These are phyloP conservation scores for Amphibolis antarctica DNA, from an alignment of 106 monocot genomes.

Conservation along the genomic window DNA sequence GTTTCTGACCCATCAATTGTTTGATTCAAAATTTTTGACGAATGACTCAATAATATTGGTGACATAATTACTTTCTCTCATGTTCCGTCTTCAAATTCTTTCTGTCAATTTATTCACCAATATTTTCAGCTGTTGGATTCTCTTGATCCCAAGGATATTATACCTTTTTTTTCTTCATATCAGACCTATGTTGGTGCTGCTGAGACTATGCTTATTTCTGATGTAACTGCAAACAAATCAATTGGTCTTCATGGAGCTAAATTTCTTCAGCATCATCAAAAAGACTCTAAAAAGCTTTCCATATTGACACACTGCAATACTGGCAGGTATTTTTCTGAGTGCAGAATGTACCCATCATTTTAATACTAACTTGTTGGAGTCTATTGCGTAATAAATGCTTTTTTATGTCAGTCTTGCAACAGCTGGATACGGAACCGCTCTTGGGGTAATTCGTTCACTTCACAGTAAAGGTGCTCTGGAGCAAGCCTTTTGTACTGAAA, in stretches of 20 bases:
- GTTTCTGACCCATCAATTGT: too few species aligned
- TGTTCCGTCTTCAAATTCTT: too few species aligned
- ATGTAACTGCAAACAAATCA: slow-evolving; percentile 76
- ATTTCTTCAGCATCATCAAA: slow-evolving; percentile 24
- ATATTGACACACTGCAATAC: slow-evolving; percentile 97
- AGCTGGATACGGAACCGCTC: slow-evolving; percentile 98
- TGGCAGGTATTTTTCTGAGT: slow-evolving; percentile 49
- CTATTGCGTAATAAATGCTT: too few species aligned
- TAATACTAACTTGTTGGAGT: too few species aligned
- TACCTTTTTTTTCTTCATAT: background rate
- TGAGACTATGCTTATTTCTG: slow-evolving; percentile 80
- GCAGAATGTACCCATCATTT: background rate
- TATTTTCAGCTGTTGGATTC: too few species aligned
- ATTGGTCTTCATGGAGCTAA: slow-evolving; percentile 80
- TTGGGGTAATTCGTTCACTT: slow-evolving; percentile 88
- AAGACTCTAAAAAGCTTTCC: slow-evolving; percentile 31
- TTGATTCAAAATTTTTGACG: too few species aligned
- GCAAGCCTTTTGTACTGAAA: slow-evolving; percentile 87
- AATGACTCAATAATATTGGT: too few species aligned
- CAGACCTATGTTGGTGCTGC: slow-evolving; percentile 68
- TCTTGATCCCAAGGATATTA: too few species aligned
- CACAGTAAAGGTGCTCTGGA: slow-evolving; percentile 53
- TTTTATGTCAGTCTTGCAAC: slow-evolving; percentile 63
- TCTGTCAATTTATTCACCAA: too few species aligned
- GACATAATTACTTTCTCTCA: too few species aligned